A percentile compares a stretch with the other conserved stretches of the same genome.
Conservation (phyloP, 2,329 filamentous ascomycete species). For the Colletotrichum godetiae region DNA sequence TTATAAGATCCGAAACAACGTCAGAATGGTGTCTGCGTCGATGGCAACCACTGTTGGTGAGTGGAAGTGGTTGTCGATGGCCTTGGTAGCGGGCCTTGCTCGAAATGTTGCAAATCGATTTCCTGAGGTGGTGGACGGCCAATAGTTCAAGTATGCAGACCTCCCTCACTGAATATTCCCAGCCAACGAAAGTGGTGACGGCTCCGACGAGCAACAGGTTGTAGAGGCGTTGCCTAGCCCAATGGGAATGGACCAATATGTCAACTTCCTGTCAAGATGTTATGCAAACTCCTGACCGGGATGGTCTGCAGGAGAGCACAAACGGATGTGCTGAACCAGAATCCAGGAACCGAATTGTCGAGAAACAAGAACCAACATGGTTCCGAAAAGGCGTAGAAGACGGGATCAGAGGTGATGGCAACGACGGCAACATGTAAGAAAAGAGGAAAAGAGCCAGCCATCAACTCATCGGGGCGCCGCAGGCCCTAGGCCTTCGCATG, state of each 20-base stretch:
- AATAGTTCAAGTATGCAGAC: not conserved
- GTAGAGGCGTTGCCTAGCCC: not conserved
- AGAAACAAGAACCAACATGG: constrained; percentile 13
- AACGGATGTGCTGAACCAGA: constrained; percentile 7
- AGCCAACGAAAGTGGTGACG: not conserved
- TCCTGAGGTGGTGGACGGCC: not conserved
- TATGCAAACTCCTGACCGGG: constrained; percentile 21
- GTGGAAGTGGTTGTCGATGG: not conserved
- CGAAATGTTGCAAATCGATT: not conserved
- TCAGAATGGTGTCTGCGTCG: not conserved
- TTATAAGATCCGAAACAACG: not conserved
- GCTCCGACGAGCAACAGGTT: not conserved
- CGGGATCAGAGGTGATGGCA: not conserved
- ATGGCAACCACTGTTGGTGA: not conserved
- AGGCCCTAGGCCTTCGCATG: constrained; percentile 28
- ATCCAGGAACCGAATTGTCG: not conserved
- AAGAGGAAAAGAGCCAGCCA: constrained; percentile 5
- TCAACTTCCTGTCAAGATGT: constrained; percentile 1
- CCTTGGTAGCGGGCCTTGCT: not conserved
- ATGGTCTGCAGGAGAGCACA: constrained; percentile 9
- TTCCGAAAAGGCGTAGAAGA: not conserved
- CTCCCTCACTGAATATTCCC: not conserved
- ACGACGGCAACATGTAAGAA: constrained; percentile 18
- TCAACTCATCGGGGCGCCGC: constrained; percentile 1
- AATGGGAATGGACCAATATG: not conserved